Base-by-base conservation (phyloP, 2,329 filamentous ascomycete species). In the Aspergillus bombycis region DNA sequence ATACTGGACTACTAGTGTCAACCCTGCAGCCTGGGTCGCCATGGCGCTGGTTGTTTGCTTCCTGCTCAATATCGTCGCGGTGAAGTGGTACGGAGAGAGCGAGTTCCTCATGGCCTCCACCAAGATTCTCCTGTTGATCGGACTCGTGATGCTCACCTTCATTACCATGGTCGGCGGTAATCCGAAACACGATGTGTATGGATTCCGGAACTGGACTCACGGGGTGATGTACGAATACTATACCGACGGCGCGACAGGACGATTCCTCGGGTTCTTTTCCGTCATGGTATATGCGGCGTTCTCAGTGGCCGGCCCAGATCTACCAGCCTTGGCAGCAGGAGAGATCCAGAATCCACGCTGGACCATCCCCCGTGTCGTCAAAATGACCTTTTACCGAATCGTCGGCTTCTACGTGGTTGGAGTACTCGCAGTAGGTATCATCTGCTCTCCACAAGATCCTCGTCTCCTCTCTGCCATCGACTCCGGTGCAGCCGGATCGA, bases 161-260 rank as follows among this genome's bases (percentile, higher is more conserved):
- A 84, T 95, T 67, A 88, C 89, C 65, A 93, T 94, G 88, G 81
- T 94, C 1, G 92, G 92, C 9, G 92, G 90, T 2, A 94, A 94
- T 69, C 92, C 92, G 0, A 77, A 87, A 2, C 82, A 86, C 57
- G 89, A 93, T 68, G 80, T 82, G 1, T 91, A 91, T 62, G 91
- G 91, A 1, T 93, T 93, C 74, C 84, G 88, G 19, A 85, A 88
- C 72, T 90, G 88, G 80, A 78, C 71, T 4, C 64, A 80, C 28
- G 90, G 90, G 0, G 83, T 90, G 0, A 92, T 93, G 74, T 84
- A 85, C 11, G 84, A 88, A 64, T 85, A 89, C 57, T 88, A 90
- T 71, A 84, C 82, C n/a, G 81, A 81, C 0, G 91, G 90, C 0
- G 70, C 78, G 1, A 83, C 91, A 0, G 92, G 92, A 11, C 82